Percentiles rank a stretch among this genome's conserved stretches.
These are phyloP conservation scores for Hippophae tibetana DNA, from an alignment of 306 rosid species.

Conservation along the genomic window DNA sequence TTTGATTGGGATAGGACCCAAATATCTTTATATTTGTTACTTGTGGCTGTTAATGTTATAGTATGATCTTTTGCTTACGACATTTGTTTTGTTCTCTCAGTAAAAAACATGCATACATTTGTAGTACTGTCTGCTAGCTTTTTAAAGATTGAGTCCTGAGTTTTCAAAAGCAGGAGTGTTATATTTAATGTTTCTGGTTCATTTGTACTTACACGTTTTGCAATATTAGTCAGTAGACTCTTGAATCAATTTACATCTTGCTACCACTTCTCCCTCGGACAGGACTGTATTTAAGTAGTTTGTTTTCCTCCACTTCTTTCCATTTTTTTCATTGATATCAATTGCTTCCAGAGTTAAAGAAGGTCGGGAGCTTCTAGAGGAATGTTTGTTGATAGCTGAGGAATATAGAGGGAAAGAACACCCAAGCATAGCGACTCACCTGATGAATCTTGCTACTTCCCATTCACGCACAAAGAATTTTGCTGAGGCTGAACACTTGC, in stretches of 20 bases:
- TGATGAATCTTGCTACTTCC: conserved; percentile 73
- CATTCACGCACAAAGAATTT: conserved; percentile 62
- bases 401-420: conserved; percentile 60
- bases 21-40: not conserved
- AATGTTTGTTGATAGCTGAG: conserved; percentile 64
- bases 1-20: not conserved
- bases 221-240: no score
- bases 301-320: not conserved
- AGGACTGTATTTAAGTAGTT: no score
- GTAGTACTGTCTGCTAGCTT: no score
- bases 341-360: conserved; percentile 55
- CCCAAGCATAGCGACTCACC: conserved; percentile 57
- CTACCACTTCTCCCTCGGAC: no score
- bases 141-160: no score
- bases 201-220: no score
- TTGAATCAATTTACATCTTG: no score
- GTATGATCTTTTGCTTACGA: not conserved
- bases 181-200: no score
- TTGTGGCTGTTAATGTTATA: not conserved
- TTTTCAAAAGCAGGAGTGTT: no score
- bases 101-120: no score
- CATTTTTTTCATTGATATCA: conserved; percentile 1
- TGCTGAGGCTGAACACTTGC: conserved; percentile 65
- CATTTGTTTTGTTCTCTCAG: not conserved
- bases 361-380: conserved; percentile 76